phyloP scores from a whole-genome alignment of 1,284 basidiomycete genomes.

The Leccinum subrobustum region DNA sequence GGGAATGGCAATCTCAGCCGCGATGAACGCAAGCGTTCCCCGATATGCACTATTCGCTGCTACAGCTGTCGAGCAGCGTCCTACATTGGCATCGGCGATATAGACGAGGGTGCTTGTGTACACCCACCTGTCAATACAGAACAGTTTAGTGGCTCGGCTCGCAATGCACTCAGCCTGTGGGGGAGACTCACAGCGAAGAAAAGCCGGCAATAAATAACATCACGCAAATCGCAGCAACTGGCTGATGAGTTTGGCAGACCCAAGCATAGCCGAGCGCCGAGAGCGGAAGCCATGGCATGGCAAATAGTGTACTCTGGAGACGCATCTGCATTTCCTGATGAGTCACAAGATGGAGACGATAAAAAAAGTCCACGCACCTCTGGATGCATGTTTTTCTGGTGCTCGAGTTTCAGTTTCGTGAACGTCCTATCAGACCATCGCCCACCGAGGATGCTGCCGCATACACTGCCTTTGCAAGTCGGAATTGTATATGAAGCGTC shows the following conservation, averaged over 20 bases:
- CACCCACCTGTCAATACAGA: constrained; percentile 48
- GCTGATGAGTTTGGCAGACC: constrained; percentile 64
- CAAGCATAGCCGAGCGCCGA: constrained; percentile 74
- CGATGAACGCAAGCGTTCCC: constrained; percentile 67
- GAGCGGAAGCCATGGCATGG: constrained; percentile 54
- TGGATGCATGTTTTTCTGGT: constrained; percentile 59
- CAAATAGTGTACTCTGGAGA: constrained; percentile 59
- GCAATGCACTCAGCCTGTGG: background rate
- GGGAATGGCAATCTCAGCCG: constrained; percentile 69
- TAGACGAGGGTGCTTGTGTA: constrained; percentile 73
- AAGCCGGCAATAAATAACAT: constrained; percentile 67
- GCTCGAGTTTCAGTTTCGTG: constrained; percentile 49
- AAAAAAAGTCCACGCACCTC: constrained; percentile 48
- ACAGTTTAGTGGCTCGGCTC: background rate
- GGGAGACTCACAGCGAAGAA: constrained; percentile 39
- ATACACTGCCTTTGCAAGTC: constrained; percentile 53
- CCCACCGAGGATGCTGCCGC: constrained; percentile 75
- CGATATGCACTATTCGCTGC: constrained; percentile 72
- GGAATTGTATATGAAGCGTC: background rate
- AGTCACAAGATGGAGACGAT: background rate
- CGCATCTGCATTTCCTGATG: constrained; percentile 55
- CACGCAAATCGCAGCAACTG: constrained; percentile 63
- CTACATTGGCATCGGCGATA: constrained; percentile 75
- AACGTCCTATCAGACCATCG: constrained; percentile 75
- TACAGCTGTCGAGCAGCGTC: constrained; percentile 70